Percentiles rank a stretch among this genome's conserved stretches.
Conservation (phyloP, 257 asterid species). For the Rauvolfia tetraphylla region DNA sequence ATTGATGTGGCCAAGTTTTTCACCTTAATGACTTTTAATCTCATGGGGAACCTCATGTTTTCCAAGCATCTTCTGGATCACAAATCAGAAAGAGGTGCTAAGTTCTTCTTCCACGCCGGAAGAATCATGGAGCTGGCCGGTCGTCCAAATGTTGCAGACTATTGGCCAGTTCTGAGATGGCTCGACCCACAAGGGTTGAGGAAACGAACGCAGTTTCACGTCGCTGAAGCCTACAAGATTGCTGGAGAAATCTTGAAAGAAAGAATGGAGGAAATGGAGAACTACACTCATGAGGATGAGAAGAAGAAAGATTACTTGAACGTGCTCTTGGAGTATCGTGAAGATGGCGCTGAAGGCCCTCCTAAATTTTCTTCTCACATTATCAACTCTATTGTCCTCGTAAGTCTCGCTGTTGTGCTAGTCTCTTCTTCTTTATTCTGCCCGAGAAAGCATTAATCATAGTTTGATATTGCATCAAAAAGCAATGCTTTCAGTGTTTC, state of each 20-base stretch:
- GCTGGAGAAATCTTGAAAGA: slow-evolving; percentile 52
- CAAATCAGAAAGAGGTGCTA: slow-evolving; percentile 46
- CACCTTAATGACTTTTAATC: slow-evolving; percentile 61
- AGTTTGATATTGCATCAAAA: too few species aligned
- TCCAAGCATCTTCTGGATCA: slow-evolving; percentile 57
- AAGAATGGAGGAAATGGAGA: slow-evolving; percentile 24
- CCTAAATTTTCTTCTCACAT: too few species aligned
- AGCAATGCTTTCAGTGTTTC: too few species aligned
- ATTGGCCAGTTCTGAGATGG: slow-evolving; percentile 43
- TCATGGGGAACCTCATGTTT: slow-evolving; percentile 60
- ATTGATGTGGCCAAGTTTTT: slow-evolving; percentile 53
- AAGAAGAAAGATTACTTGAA: too few species aligned
- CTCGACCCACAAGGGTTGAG: slow-evolving; percentile 63
- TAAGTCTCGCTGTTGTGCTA: too few species aligned
- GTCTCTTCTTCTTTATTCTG: too few species aligned
- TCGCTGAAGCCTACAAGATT: slow-evolving; percentile 42
- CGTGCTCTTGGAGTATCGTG: too few species aligned
- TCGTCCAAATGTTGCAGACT: slow-evolving; percentile 59
- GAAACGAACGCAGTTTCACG: slow-evolving; percentile 53
- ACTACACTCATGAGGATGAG: too few species aligned
- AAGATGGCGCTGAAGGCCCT: too few species aligned
- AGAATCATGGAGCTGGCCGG: slow-evolving; percentile 61
- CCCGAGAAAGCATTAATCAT: too few species aligned
- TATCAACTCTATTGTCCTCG: too few species aligned
- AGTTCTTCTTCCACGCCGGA: slow-evolving; percentile 59